These are phyloP conservation scores for Neofusicoccum ribis DNA, from an alignment of 2,329 filamentous ascomycete species.

Conservation along the genomic window DNA sequence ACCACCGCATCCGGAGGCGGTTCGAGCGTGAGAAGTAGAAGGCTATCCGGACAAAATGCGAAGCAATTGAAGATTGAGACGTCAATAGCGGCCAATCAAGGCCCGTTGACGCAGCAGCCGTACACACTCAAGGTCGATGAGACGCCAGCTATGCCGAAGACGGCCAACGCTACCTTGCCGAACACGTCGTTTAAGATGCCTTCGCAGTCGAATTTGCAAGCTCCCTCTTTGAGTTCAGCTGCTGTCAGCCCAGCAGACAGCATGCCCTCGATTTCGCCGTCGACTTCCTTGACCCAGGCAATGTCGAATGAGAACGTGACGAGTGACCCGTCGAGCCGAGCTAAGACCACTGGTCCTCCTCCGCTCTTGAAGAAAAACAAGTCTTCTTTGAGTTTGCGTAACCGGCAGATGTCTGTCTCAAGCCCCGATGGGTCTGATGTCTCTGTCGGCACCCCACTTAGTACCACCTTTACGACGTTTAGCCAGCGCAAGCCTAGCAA, in stretches of 20 bases:
- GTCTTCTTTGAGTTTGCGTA: slow-evolving; percentile 65
- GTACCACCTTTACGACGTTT: slow-evolving; percentile 62
- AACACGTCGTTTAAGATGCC: slow-evolving; percentile 35
- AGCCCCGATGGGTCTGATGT: slow-evolving; percentile 62
- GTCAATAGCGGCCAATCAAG: slow-evolving; percentile 28
- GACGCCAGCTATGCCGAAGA: slow-evolving; percentile 36
- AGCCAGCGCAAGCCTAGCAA: slow-evolving; percentile 48
- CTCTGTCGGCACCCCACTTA: slow-evolving; percentile 74
- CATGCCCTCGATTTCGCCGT: slow-evolving; percentile 42
- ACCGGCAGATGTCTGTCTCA: slow-evolving; percentile 69
- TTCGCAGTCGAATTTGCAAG: slow-evolving; percentile 23
- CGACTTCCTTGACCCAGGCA: slow-evolving; percentile 39
- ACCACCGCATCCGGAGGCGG: slow-evolving; percentile 27
- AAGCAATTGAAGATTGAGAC: slow-evolving; percentile 92
- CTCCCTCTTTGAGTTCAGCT: slow-evolving; percentile 16
- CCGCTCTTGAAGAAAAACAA: slow-evolving; percentile 49
- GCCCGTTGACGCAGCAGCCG: slow-evolving; percentile 23
- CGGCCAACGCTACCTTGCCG: slow-evolving; percentile 30
- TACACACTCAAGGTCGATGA: slow-evolving; percentile 25
- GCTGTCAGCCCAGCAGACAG: slow-evolving; percentile 44
- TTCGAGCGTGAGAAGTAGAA: slow-evolving; percentile 66
- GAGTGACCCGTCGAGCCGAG: slow-evolving; percentile 1
- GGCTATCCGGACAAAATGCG: slow-evolving; percentile 76
- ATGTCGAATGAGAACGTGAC: slow-evolving; percentile 44
- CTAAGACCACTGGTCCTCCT: background rate